Evolutionary conservation across 2,329 filamentous ascomycete genomes (phyloP).

Genomic region (Colletotrichum sansevieriae): DNA sequence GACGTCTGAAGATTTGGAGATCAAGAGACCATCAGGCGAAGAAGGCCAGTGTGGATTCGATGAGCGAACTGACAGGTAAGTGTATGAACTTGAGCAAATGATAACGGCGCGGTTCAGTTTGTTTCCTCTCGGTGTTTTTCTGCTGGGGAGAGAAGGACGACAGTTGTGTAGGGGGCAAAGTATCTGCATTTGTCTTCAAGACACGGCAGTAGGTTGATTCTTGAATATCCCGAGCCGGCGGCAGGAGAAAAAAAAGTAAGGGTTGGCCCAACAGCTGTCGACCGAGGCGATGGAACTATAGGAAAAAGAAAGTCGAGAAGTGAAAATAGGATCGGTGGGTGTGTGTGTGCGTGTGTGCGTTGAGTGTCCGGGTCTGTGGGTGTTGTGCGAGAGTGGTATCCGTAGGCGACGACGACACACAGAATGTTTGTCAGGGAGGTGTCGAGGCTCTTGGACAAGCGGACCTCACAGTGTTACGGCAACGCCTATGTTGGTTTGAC

Average conservation of each 20-base stretch:
- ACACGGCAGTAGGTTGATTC: conserved; percentile 1
- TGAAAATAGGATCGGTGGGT: conserved; percentile 19
- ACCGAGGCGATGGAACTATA: conserved; percentile 7
- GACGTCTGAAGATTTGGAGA: conserved; percentile 43
- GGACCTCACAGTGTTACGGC: background rate
- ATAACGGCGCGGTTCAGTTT: background rate
- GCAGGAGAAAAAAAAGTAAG: conserved; percentile 26
- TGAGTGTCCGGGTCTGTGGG: conserved; percentile 19
- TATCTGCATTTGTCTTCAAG: conserved; percentile 27
- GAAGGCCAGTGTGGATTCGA: conserved; percentile 26
- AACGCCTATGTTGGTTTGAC: conserved; percentile 1
- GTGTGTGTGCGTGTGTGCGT: conserved; percentile 14
- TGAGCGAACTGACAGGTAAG: conserved; percentile 41
- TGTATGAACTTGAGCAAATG: conserved; percentile 13
- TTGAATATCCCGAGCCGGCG: conserved; percentile 16
- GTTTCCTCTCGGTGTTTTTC: conserved; percentile 12
- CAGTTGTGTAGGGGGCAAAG: conserved; percentile 4
- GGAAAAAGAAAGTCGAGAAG: conserved; percentile 38
- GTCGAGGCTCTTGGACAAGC: conserved; percentile 15
- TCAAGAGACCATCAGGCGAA: conserved; percentile 45
- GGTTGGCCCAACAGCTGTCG: conserved; percentile 5
- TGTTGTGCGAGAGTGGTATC: conserved; percentile 22
- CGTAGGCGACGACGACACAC: conserved; percentile 13
- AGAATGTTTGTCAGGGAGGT: background rate
- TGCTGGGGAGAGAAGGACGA: background rate